Base-by-base conservation (phyloP, 1,284 basidiomycete genomes). In the Ceratorhiza oryzae-sativae region DNA sequence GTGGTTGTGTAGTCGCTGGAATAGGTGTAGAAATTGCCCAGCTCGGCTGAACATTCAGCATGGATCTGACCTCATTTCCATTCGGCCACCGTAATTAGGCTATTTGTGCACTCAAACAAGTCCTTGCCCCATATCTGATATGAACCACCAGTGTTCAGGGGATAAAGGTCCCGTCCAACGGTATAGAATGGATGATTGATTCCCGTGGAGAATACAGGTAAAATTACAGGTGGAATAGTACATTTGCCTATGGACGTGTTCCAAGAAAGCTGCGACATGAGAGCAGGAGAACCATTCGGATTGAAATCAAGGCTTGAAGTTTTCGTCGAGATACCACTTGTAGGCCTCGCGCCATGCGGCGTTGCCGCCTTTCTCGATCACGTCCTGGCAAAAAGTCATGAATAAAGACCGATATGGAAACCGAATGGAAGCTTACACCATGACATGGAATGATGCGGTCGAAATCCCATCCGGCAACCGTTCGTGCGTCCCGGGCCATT, bases 381-480 rank as follows among this genome's bases (percentile, higher is more conserved):
- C 90, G 76, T 94, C 92, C 85, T 90, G 86, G 82, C 8, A 85
- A 82, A 27, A 27, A 2, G 61, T 85, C 83, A 72, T 71, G 60
- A 39, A 49, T 18, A 51, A 13, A 23, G 27, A 41, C 79, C 34
- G 55, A 53, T 45, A 9, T 59, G 27, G 51, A 34, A n/a, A 9
- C n/a, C n/a, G n/a, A 34, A 34, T 13, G n/a, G n/a, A 41, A 67
- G 80, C 86, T 77, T 78, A 91, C 90, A n/a, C 92, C 96, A 80
- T 98, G 96, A 77, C 95, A 97, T 56, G 94, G 93, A 72, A 98
- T 94, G 77, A 98, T 91, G 53, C 92, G 84, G 34, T 92, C 87
- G 79, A 95, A 96, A 76, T 96, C 90, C 94, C 94, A 96, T 1
- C 81, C 84, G 0, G 88, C 85, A 1, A 96, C 92, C 0, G 84